phyloP scores from a whole-genome alignment of 1,139 yeast genomes.

The Pichia sp. region DNA sequence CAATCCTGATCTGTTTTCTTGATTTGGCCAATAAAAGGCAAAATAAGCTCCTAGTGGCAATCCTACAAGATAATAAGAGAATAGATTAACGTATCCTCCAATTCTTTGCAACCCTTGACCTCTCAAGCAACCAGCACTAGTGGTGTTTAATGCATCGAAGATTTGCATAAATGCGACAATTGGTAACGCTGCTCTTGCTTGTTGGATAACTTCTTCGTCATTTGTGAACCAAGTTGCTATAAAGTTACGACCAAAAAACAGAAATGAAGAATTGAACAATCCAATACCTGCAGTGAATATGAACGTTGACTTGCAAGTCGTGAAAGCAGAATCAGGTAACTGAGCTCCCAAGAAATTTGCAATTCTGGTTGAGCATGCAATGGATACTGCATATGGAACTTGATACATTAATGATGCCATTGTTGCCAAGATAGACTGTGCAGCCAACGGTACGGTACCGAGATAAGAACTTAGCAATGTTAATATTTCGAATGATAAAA shows the following conservation, averaged over 20 bases:
- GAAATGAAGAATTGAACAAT: constrained; percentile 33
- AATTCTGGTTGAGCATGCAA: constrained; percentile 52
- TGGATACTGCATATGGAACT: constrained; percentile 56
- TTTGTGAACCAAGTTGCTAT: constrained; percentile 28
- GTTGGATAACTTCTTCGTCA: constrained; percentile 34
- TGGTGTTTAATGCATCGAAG: constrained; percentile 51
- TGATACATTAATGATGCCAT: constrained; percentile 41
- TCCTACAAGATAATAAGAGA: constrained; percentile 47
- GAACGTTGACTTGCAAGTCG: constrained; percentile 40
- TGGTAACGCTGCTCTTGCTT: constrained; percentile 42
- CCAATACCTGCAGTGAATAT: constrained; percentile 39
- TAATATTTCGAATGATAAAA: constrained; percentile 49
- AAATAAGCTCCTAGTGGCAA: constrained; percentile 43
- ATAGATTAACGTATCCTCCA: constrained; percentile 49
- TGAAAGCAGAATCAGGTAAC: constrained; percentile 38
- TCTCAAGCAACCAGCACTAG: constrained; percentile 52
- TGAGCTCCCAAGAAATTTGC: constrained; percentile 56
- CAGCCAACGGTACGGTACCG: constrained; percentile 49
- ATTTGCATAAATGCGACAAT: constrained; percentile 49
- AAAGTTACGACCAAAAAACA: constrained; percentile 33
- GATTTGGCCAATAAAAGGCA: constrained; percentile 37
- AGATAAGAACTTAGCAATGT: constrained; percentile 49
- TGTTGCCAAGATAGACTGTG: constrained; percentile 52
- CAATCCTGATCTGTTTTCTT: constrained; percentile 27
- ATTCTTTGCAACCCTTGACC: constrained; percentile 56